Conservation (phyloP, 768 basidiomycete species). For the Austroboletus eburneus region DNA sequence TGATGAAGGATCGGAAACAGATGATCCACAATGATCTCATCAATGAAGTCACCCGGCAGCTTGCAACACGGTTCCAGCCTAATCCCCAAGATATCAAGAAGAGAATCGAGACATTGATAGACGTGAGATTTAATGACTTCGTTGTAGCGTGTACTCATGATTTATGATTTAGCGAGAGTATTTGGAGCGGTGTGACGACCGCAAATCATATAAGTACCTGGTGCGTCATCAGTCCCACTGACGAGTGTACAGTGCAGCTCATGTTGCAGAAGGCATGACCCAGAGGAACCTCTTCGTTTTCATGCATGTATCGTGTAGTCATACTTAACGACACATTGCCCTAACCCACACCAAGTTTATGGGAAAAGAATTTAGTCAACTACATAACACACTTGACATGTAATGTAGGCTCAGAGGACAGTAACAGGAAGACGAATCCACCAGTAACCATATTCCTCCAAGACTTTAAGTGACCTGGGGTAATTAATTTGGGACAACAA, state of each 20-base stretch:
- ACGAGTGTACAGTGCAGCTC: neutral
- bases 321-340: too few relatives aligned
- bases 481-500: constrained; percentile 34
- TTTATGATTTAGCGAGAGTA: constrained; percentile 72
- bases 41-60: constrained; percentile 85
- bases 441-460: constrained; percentile 13
- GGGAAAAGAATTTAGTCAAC: too few relatives aligned
- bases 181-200: constrained; percentile 82
- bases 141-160: neutral
- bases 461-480: constrained; percentile 35
- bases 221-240: constrained; percentile 24
- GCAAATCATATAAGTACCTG: constrained; percentile 85
- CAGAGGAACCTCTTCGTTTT: neutral
- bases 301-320: neutral
- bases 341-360: too few relatives aligned
- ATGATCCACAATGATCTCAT: constrained; percentile 87
- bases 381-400: constrained; percentile 32
- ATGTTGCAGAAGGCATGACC: constrained; percentile 24
- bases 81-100: constrained; percentile 88
- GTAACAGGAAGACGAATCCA: neutral
- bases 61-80: constrained; percentile 81
- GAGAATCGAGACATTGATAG: constrained; percentile 88
- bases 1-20: constrained; percentile 94
- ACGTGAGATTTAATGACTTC: constrained; percentile 47
- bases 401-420: constrained; percentile 29